phyloP scores from a whole-genome alignment of 1,139 yeast genomes.

The Debaryomycetaceae sp. region DNA sequence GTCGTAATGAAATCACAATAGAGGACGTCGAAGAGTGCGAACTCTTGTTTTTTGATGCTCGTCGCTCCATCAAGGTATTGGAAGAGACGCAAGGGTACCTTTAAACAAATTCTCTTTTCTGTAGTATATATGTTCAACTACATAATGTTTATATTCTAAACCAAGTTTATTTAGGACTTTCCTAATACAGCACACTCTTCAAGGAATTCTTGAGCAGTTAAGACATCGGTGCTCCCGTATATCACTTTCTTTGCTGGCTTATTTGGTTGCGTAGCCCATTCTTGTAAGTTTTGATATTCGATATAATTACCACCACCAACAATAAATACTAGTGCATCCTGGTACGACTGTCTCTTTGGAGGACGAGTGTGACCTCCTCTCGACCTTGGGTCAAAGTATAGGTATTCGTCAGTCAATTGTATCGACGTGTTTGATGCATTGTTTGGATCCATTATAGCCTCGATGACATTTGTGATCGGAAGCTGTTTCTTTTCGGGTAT shows the following conservation, averaged over 20 bases:
- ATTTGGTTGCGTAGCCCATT: constrained; percentile 58
- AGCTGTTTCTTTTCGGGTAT: constrained; percentile 84
- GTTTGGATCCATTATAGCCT: constrained; percentile 83
- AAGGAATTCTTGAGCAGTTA: constrained; percentile 74
- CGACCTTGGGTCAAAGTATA: constrained; percentile 85
- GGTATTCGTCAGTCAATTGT: constrained; percentile 78
- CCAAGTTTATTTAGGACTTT: constrained; percentile 5
- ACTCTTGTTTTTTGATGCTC: constrained; percentile 79
- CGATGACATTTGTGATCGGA: constrained; percentile 87
- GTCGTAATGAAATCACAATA: constrained; percentile 65
- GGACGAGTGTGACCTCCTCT: constrained; percentile 89
- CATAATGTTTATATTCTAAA: background rate
- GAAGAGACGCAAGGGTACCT: constrained; percentile 52
- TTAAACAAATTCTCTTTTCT: constrained; percentile 13
- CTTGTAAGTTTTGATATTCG: constrained; percentile 91
- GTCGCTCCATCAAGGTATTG: constrained; percentile 76
- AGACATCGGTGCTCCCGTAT: constrained; percentile 83
- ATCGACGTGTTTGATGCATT: constrained; percentile 58
- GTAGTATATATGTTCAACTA: background rate
- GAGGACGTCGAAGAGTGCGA: constrained; percentile 87
- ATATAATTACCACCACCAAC: constrained; percentile 96
- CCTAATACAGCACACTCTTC: constrained; percentile 68
- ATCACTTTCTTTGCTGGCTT: constrained; percentile 49
- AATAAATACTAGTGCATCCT: constrained; percentile 81
- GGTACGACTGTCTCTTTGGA: constrained; percentile 79